Evolutionary conservation across 2,329 filamentous ascomycete genomes (phyloP), one percentile per base, ranked within the genome.

Genomic region (Diaporthe capsici): DNA sequence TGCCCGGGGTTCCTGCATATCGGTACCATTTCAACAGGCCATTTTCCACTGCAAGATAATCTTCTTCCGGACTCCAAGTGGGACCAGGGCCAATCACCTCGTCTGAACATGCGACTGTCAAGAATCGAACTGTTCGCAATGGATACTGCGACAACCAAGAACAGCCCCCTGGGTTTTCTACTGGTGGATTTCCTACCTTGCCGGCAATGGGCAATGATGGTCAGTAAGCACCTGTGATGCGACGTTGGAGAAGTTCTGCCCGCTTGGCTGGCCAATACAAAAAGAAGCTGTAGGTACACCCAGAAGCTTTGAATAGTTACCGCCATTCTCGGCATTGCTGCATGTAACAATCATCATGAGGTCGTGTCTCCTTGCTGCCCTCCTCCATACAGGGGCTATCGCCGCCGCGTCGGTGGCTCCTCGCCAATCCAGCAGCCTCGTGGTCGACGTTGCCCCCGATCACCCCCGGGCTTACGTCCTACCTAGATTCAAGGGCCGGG

Each of bases 391-490:
- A 4, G 60, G 39, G 25, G 25, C 5, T 15, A 12, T 22, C 60
- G 39, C 60, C 39, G 28, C 25, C 15, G 60, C 20, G 25, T 7
- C 25, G 10, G 25, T 47, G 60, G 39, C 39, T 12, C 42, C 39
- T 31, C 39, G 39, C 60, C 60, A 47, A 39, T 13, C 60, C 39
- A 25, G 39, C 39, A 47, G 60, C 4, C 25, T 65, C 15, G 25
- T 65, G 25, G 60, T 65, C 25, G 60, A 65, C 39, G 60, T 44
- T 9, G 60, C 60, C 39, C 60, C 60, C 4, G 60, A 65, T 17
- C 25, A 65, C 39, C 37, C 42, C 39, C 39, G 60, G 60, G 39
- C 60, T 17, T 65, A 65, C 9, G 60, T 65, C 15, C 60, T 65
- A 4, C 60, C 60, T 25, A 65, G 25, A 20, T 65, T 65, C 25